Evolutionary conservation across 306 rosid genomes (phyloP).

Genomic region (Cyamopsis tetragonoloba): DNA sequence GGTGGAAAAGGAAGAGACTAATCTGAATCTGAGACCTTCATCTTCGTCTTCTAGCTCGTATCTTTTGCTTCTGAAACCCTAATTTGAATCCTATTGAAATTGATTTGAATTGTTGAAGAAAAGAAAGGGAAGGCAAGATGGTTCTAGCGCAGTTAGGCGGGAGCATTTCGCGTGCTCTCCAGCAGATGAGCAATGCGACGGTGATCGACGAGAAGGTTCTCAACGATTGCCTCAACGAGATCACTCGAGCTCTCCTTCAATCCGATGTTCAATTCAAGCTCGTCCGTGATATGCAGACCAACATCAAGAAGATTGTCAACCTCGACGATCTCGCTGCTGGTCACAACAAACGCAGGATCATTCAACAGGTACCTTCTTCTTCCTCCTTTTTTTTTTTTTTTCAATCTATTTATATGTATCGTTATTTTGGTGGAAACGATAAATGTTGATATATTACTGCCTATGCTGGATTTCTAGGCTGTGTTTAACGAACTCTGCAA

Average conservation of each 20-base stretch:
- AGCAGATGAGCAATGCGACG: constrained; percentile 94
- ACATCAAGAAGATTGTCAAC: constrained; percentile 80
- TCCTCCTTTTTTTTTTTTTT: too few species aligned
- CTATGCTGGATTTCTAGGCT: constrained; percentile 38
- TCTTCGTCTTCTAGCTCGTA: background rate
- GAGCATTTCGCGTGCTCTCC: constrained; percentile 92
- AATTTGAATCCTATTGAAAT: too few species aligned
- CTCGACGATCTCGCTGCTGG: constrained; percentile 87
- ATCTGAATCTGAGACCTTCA: background rate
- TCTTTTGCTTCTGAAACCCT: background rate
- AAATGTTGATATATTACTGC: background rate
- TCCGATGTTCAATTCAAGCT: constrained; percentile 92
- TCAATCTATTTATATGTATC: too few species aligned
- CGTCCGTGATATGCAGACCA: constrained; percentile 82
- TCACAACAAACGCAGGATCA: constrained; percentile 83
- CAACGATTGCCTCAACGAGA: constrained; percentile 80
- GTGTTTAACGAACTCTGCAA: constrained; percentile 81
- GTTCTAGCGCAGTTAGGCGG: constrained; percentile 87
- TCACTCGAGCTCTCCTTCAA: constrained; percentile 89
- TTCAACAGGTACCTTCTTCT: constrained; percentile 56
- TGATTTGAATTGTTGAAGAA: background rate
- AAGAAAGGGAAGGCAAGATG: constrained; percentile 42
- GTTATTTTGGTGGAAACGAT: too few species aligned
- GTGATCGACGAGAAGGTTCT: constrained; percentile 86
- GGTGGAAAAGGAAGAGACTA: background rate